Base-by-base conservation (phyloP, 306 rosid species). In the Arachis stenosperma region DNA sequence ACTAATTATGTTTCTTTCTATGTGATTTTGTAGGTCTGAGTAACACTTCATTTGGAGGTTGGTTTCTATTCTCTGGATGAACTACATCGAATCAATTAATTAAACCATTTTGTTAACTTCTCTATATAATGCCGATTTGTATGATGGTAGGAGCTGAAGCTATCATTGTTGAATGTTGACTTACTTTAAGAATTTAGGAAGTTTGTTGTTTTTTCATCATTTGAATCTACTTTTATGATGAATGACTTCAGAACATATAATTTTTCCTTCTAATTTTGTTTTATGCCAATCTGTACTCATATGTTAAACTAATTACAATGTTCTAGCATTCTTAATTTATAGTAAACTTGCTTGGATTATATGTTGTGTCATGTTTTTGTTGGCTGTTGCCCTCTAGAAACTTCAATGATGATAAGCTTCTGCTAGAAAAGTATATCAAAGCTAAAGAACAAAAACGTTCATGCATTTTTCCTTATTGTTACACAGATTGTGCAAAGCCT, bases 21-120 rank as follows among this genome's bases (percentile, higher is more conserved):
- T 82, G 50, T 81, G 52, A 43, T 56, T 80, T 44, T 76, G 90
- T 98, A 95, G 99, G 92, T 75, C 74, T 91, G 78, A 81, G 93
- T 88, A 95, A 95, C 82, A 70, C 81, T 75, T 84, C 97, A n/a
- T 87, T 91, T 81, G 84, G 87, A 90, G 99, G 99, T 95, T 72
- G 73, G 93, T 90, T 75, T 81, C 77, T 63, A 6, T 30, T 6
- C 46, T 67, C 42, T 11, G 30, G 61, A 61, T 70, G 60, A 48
- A 41, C 70, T 42, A 50, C 58, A 7, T 1, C n/a, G 52, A n/a
- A 69, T 57, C 61, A 70, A 29, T 55, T 48, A 56, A 74, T n/a
- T 37, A 39, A 17, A 52, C 9, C 51, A 63, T 57, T 56, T 43
- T 41, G 51, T 65, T 70, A 67, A 50, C 3, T 6, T 39, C 17